These are phyloP conservation scores for Purshia tridentata DNA, from an alignment of 306 rosid species.

Conservation along the genomic window DNA sequence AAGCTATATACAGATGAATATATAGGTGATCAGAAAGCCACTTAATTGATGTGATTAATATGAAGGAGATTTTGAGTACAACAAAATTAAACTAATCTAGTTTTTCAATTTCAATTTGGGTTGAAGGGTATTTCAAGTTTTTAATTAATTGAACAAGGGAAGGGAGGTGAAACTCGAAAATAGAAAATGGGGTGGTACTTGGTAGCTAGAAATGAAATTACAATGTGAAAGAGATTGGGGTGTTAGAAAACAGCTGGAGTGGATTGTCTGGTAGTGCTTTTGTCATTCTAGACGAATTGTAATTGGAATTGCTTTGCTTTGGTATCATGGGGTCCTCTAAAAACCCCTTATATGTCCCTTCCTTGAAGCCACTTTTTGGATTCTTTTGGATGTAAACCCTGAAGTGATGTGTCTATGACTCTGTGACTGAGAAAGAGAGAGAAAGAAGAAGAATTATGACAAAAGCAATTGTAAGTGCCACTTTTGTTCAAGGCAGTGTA, in stretches of 20 bases:
- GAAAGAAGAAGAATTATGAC: conserved; percentile 4
- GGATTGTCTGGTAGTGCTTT: conserved; percentile 30
- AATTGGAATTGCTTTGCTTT: conserved; percentile 42
- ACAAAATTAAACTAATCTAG: too few relatives aligned
- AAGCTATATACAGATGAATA: too few relatives aligned
- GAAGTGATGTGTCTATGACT: conserved; percentile 22
- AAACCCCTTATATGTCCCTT: conserved; percentile 17
- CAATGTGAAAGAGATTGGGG: conserved; percentile 26
- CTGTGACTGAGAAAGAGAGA: too few relatives aligned
- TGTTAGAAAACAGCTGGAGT: conserved; percentile 39
- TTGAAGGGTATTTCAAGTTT: too few relatives aligned
- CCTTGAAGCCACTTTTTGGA: conserved; percentile 52
- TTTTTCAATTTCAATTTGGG: too few relatives aligned
- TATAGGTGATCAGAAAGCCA: too few relatives aligned
- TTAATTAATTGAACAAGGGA: too few relatives aligned
- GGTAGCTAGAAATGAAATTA: background rate
- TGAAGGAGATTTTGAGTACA: too few relatives aligned
- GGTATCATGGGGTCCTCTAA: conserved; percentile 34
- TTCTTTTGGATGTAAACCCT: conserved; percentile 36
- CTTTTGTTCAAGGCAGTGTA: background rate
- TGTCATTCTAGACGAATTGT: conserved; percentile 30
- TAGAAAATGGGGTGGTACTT: background rate
- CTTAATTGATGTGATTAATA: too few relatives aligned
- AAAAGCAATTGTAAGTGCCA: background rate
- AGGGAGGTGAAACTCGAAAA: background rate